phyloP scores from a whole-genome alignment of 768 basidiomycete genomes.

The Fistulinella prunicolor region DNA sequence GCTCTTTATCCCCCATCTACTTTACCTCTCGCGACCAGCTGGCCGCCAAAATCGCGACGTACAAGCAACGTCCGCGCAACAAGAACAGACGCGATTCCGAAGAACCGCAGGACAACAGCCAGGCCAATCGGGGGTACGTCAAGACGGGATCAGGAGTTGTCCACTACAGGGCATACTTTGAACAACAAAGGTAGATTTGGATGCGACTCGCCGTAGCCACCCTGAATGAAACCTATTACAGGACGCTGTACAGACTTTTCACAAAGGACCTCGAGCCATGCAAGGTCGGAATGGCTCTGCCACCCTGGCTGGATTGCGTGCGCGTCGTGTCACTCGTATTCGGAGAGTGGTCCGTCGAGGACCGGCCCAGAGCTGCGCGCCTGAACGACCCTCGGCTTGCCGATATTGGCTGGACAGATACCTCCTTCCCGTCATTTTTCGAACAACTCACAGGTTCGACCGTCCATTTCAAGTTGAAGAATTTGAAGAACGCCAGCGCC shows the following conservation, averaged over 20 bases:
- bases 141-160: conserved; percentile 15
- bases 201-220: too few species aligned
- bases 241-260: conserved; percentile 33
- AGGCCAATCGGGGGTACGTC: conserved; percentile 40
- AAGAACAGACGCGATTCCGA: conserved; percentile 22
- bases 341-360: conserved; percentile 35
- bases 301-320: conserved; percentile 32
- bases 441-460: conserved; percentile 10
- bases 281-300: conserved; percentile 31
- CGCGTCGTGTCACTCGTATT: conserved; percentile 38
- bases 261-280: conserved; percentile 19
- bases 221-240: conserved; percentile 2
- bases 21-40: conserved; percentile 36
- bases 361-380: conserved; percentile 29
- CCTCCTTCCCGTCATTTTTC: conserved; percentile 26
- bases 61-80: conserved; percentile 40
- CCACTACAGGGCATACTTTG: conserved; percentile 41
- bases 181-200: conserved; percentile 39
- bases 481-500: conserved; percentile 9
- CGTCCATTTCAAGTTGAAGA: conserved; percentile 19
- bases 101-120: conserved; percentile 35
- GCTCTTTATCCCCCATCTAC: conserved; percentile 48
- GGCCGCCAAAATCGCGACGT: conserved; percentile 35
- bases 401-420: conserved; percentile 45
- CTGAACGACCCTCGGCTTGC: conserved; percentile 33